phyloP scores from a whole-genome alignment of 2,329 filamentous ascomycete species.

The Sodiomyces alkalinus region DNA sequence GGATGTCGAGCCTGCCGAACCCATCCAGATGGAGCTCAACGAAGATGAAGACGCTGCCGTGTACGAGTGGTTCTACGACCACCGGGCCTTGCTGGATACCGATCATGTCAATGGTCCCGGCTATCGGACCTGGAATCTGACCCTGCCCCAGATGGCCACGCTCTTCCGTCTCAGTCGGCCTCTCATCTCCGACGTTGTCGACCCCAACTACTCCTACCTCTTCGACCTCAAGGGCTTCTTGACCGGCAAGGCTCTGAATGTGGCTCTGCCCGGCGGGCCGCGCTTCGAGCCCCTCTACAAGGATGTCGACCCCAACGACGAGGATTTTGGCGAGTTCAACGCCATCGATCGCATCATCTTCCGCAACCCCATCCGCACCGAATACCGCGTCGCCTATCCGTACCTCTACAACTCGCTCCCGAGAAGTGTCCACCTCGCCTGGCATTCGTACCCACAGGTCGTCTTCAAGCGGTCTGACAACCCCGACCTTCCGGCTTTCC shows the following conservation, averaged over 20 bases:
- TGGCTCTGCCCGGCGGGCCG: constrained; percentile 92
- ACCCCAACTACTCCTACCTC: constrained; percentile 96
- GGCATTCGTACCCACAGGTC: constrained; percentile 86
- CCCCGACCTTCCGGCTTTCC: constrained; percentile 81
- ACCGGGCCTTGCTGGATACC: constrained; percentile 78
- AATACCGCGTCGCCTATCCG: constrained; percentile 88
- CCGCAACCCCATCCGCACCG: constrained; percentile 82
- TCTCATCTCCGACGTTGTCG: constrained; percentile 78
- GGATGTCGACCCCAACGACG: constrained; percentile 95
- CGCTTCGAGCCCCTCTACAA: constrained; percentile 96
- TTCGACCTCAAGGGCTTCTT: constrained; percentile 92
- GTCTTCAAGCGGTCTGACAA: constrained; percentile 85
- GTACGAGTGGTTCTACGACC: constrained; percentile 96
- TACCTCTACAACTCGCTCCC: constrained; percentile 95
- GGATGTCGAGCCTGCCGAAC: constrained; percentile 91
- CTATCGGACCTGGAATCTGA: constrained; percentile 92
- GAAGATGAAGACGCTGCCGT: constrained; percentile 85
- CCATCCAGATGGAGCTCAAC: constrained; percentile 96
- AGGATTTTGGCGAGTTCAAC: constrained; percentile 99
- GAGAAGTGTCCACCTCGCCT: constrained; percentile 80
- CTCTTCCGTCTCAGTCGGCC: constrained; percentile 85
- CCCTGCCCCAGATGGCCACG: constrained; percentile 88
- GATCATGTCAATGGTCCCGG: constrained; percentile 90
- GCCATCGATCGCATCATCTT: constrained; percentile 99
- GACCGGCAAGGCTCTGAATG: constrained; percentile 91